Conservation (phyloP, 148 eudicot species). For the Vaccinium darrowii region DNA sequence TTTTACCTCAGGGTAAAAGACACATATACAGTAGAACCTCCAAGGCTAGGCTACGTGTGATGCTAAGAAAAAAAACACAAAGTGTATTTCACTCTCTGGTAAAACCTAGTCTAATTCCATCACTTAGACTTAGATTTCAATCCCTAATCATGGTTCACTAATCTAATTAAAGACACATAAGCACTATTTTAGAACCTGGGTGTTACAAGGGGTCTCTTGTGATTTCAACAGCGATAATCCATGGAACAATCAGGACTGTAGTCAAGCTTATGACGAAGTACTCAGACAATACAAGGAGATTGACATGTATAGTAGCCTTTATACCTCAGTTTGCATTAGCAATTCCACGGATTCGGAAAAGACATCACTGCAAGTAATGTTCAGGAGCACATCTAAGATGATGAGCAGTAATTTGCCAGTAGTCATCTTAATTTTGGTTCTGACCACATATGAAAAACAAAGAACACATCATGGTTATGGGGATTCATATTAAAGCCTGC, state of each 20-base stretch:
- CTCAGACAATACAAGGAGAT: slow-evolving; percentile 66
- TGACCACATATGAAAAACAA: background rate
- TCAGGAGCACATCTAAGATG: slow-evolving; percentile 61
- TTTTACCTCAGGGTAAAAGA: too few relatives aligned
- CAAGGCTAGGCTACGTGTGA: too few relatives aligned
- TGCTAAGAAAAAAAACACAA: too few relatives aligned
- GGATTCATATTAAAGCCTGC: too few relatives aligned
- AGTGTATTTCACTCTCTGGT: too few relatives aligned
- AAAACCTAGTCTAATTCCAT: too few relatives aligned
- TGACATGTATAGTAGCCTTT: slow-evolving; percentile 87
- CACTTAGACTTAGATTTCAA: too few relatives aligned
- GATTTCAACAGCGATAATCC: slow-evolving; percentile 60
- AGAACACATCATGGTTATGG: too few relatives aligned
- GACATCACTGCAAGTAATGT: slow-evolving; percentile 34
- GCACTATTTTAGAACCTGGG: too few relatives aligned
- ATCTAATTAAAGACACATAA: too few relatives aligned
- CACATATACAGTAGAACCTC: too few relatives aligned
- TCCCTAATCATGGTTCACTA: too few relatives aligned
- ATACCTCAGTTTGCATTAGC: slow-evolving; percentile 61
- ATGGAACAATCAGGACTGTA: slow-evolving; percentile 59
- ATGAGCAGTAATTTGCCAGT: slow-evolving; percentile 31
- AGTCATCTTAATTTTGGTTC: background rate
- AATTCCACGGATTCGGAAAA: slow-evolving; percentile 33
- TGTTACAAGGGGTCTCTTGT: slow-evolving; percentile 41
- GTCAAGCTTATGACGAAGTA: slow-evolving; percentile 52